Evolutionary conservation across 192 early-diverging fungal species (phyloP), one percentile per base, ranked within the genome.

Genomic region (Linnemannia hyalina): DNA sequence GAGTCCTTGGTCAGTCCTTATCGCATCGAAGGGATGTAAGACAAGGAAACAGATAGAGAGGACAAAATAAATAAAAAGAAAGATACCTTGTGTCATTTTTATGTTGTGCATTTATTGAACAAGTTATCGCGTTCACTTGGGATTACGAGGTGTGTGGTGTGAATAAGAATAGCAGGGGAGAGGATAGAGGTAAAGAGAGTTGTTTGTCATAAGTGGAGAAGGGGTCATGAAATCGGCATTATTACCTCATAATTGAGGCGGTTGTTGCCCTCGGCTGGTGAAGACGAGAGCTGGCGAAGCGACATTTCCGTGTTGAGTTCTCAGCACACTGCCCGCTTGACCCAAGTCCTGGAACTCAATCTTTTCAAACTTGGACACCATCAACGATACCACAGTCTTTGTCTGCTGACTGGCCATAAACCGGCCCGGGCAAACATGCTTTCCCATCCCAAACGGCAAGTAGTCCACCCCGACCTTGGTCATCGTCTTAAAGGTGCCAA

Each of bases 371-470:
- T 32, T 78, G 13, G 57, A 32, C 7, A 78, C 68, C 18, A 78
- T 78, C 63, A 78, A 35, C 6, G 69, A 18, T 7, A 73, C 29
- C 35, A 78, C 3, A 22, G 70, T 75, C 23, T 78, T 78, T 20
- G 70, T 26, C 42, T 78, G 70, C 22, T 78, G 76, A 29, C 7
- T 32, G 29, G 60, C 60, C 60, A 65, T 65, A 65, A 65, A 65
- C 13, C 60, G 60, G n/a, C 42, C 36, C 11, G 38, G 47, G 9
- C 36, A 35, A 4, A 78, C 84, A 78, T 84, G 85, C 80, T 76
- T 81, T 18, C 89, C 89, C 76, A 88, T 81, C 4, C 88, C 89
- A 80, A 90, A 90, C 18, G 75, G 60, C 26, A 90, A 41, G 55
- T 70, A 82, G 47, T 90, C 88, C 22, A 60, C 35, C 23, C 75